phyloP scores from a whole-genome alignment of 805 yeast genomes.

The Spathaspora passalidarum region DNA sequence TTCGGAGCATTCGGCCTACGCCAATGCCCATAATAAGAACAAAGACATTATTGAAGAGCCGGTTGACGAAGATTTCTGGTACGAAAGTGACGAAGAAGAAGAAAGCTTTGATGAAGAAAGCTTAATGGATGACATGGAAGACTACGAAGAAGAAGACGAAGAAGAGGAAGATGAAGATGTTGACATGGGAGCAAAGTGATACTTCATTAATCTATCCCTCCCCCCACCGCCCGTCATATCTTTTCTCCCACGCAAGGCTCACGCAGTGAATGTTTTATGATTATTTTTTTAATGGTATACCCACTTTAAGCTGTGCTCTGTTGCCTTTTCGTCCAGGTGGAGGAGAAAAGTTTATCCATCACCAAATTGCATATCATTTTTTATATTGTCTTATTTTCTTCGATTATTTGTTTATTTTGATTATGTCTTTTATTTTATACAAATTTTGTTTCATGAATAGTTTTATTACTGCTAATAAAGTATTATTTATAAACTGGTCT shows the following conservation, averaged over 20 bases:
- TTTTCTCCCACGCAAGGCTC: neutral
- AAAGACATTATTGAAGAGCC: slow-evolving; percentile 50
- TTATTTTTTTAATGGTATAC: neutral
- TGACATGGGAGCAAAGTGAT: slow-evolving; percentile 21
- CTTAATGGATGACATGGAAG: slow-evolving; percentile 45
- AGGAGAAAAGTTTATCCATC: neutral
- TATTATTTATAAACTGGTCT: neutral
- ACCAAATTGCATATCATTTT: neutral
- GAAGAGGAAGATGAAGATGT: slow-evolving; percentile 52
- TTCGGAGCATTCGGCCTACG: slow-evolving; percentile 47
- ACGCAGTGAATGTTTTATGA: neutral
- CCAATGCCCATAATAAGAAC: slow-evolving; percentile 26
- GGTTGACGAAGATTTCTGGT: slow-evolving; percentile 83
- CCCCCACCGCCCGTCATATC: neutral
- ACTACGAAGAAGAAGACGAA: slow-evolving; percentile 53
- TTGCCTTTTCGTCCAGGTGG: neutral
- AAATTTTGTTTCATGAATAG: neutral
- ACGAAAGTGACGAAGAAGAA: slow-evolving; percentile 50
- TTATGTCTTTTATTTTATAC: neutral
- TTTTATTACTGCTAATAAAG: neutral
- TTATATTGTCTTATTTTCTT: neutral
- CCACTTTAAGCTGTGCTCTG: neutral
- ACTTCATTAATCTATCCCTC: neutral
- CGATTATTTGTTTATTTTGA: neutral
- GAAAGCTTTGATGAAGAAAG: slow-evolving; percentile 47